Evolutionary conservation across 345 rosid species (phyloP).

Genomic region (Syzygium aqueum): DNA sequence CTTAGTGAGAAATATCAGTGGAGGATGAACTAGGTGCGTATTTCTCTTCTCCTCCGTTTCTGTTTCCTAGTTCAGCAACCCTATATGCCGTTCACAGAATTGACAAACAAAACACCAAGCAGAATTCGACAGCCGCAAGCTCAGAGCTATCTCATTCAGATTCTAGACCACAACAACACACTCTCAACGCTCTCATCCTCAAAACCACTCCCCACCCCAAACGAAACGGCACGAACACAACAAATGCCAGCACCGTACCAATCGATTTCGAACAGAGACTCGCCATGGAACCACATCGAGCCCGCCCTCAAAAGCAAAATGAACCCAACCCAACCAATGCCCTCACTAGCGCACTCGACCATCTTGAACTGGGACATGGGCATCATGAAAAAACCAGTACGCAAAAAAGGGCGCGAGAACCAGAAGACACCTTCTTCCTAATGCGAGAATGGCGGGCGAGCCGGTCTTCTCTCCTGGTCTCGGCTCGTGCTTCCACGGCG

Average conservation of each 20-base stretch:
- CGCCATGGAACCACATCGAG: background rate
- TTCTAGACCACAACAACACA: background rate
- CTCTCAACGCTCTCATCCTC: background rate
- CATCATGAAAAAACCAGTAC: background rate
- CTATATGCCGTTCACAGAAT: background rate
- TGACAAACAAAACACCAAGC: background rate
- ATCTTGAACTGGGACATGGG: background rate
- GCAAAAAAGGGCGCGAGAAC: background rate
- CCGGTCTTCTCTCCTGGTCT: slow-evolving; percentile 60
- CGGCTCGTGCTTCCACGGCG: slow-evolving; percentile 55
- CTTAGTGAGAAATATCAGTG: background rate
- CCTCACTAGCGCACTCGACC: background rate
- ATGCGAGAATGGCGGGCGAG: slow-evolving; percentile 80
- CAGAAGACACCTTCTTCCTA: slow-evolving; percentile 73
- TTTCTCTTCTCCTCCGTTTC: background rate
- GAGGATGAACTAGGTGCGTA: background rate
- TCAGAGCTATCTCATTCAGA: background rate
- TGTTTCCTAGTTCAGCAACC: background rate
- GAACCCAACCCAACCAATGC: background rate
- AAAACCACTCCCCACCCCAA: background rate
- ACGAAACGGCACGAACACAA: background rate
- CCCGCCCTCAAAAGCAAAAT: background rate
- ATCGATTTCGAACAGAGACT: background rate
- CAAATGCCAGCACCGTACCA: background rate
- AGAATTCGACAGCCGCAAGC: background rate